Base-by-base conservation (phyloP, 208 protist genomes). In the Angomonas desouzai region DNA sequence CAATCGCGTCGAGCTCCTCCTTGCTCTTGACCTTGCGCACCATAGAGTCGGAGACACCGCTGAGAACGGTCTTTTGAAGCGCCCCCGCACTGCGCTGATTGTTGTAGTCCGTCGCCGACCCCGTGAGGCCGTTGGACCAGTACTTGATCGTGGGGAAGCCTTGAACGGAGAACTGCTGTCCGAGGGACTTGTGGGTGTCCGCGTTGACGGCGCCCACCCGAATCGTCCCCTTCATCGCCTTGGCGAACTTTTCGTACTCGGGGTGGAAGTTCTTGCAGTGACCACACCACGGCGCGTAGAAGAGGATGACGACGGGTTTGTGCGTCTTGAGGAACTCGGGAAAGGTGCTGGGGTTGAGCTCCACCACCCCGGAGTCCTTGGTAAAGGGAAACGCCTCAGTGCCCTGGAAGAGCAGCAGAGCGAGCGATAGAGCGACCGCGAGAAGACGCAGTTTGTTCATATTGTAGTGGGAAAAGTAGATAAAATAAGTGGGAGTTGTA, bases 211-310 rank as follows among this genome's bases (percentile, higher is more conserved):
- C 90, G 18, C 86, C 91, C 2, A 97, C 85, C 22, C 85, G 90
- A 40, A 92, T 74, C 0, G 79, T 81, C 20, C 87, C 92, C 63
- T 92, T 85, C 20, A 92, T 64, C 0, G 71, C 45, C 57, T 85
- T 55, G 2, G 88, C 91, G 62, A 97, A 91, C 27, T 81, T 75
- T 61, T 94, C 89, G 62, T 81, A 95, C 61, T 95, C 85, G 2
- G 83, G 80, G 66, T 96, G 85, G 33, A 98, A 83, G 11, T 77
- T 70, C 64, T 94, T 94, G 88, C 97, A 98, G 79, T 98, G 96
- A 13, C 95, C 95, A 67, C 97, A 98, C 97, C 96, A 98, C 61
- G 94, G 92, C 22, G 93, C 93, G 64, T 98, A 98, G 64, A 98
- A 98, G 64, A 97, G 79, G 29, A 97, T 60, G 22, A 92, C 80